These are phyloP conservation scores for Yamadazyma blattariae DNA, from an alignment of 1,139 yeast genomes.

Conservation along the genomic window DNA sequence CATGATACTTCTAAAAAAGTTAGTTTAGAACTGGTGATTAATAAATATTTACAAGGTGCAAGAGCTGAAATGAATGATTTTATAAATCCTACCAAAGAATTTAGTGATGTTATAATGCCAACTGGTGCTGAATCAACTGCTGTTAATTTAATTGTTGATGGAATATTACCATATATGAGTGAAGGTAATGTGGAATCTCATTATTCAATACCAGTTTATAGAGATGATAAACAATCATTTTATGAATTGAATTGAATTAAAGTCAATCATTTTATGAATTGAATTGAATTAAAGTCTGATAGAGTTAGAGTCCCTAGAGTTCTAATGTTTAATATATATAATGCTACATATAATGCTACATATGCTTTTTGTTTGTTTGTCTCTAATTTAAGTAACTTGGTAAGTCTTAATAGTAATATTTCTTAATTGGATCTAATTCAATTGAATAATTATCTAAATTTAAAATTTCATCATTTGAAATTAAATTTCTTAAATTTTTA, in stretches of 20 bases:
- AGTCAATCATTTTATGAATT: background rate
- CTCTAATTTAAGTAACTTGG: too few species aligned
- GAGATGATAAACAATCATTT: constrained; percentile 49
- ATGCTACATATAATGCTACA: too few species aligned
- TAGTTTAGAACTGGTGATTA: constrained; percentile 49
- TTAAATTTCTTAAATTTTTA: constrained; percentile 55
- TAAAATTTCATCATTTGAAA: constrained; percentile 36
- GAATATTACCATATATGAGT: constrained; percentile 42
- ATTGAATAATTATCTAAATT: constrained; percentile 36
- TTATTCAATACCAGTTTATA: constrained; percentile 19
- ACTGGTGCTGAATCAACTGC: constrained; percentile 67
- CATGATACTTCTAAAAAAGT: constrained; percentile 14
- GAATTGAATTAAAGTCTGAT: too few species aligned
- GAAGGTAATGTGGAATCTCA: background rate
- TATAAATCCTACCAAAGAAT: constrained; percentile 72
- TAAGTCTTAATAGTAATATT: constrained; percentile 12
- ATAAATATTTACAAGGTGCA: constrained; percentile 60
- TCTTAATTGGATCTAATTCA: constrained; percentile 45
- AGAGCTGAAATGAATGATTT: constrained; percentile 75
- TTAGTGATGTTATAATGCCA: constrained; percentile 81
- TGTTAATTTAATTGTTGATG: constrained; percentile 70
- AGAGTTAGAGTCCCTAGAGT: too few species aligned
- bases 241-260: constrained; percentile 38
- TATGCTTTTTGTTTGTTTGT: too few species aligned
- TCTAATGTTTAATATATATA: too few species aligned